Evolutionary conservation across 2,329 filamentous ascomycete genomes (phyloP).

Genomic region (Trichoderma gracile): DNA sequence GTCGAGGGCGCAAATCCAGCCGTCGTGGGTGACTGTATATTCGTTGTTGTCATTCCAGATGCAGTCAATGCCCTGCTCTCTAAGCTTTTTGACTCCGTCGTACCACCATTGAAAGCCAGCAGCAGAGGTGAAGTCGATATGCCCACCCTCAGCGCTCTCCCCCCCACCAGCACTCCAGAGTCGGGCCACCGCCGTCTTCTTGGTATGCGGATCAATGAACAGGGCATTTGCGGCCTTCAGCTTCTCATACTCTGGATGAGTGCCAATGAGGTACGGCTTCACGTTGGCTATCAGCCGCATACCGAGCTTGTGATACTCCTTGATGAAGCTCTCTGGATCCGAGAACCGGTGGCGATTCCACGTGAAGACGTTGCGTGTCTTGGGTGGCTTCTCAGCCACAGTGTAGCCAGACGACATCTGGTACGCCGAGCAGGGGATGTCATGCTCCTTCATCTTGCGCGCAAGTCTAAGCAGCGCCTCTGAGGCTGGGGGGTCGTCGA

Average conservation of each 20-base stretch:
- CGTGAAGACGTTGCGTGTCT: conserved; percentile 64
- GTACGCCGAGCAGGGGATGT: conserved; percentile 69
- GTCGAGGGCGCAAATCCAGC: conserved; percentile 63
- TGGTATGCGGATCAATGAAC: conserved; percentile 60
- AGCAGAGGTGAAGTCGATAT: conserved; percentile 71
- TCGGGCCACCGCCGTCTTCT: conserved; percentile 56
- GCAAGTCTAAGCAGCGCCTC: conserved; percentile 63
- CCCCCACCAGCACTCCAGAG: conserved; percentile 74
- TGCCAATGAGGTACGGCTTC: conserved; percentile 69
- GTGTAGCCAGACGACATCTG: conserved; percentile 75
- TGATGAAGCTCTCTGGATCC: conserved; percentile 63
- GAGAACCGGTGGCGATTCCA: conserved; percentile 73
- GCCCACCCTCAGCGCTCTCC: conserved; percentile 67
- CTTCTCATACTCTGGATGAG: conserved; percentile 65
- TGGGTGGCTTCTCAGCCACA: conserved; percentile 64
- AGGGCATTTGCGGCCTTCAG: conserved; percentile 61
- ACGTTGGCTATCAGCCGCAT: conserved; percentile 71
- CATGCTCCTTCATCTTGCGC: conserved; percentile 60
- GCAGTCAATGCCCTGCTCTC: conserved; percentile 65
- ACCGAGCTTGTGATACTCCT: conserved; percentile 61
- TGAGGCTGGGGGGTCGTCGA: conserved; percentile 53
- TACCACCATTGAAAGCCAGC: conserved; percentile 72
- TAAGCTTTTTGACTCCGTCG: conserved; percentile 63
- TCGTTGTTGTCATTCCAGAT: conserved; percentile 84
- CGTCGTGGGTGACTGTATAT: conserved; percentile 66